Conservation (phyloP, 2,329 filamentous ascomycete species). For the Nannizzia gypsea region DNA sequence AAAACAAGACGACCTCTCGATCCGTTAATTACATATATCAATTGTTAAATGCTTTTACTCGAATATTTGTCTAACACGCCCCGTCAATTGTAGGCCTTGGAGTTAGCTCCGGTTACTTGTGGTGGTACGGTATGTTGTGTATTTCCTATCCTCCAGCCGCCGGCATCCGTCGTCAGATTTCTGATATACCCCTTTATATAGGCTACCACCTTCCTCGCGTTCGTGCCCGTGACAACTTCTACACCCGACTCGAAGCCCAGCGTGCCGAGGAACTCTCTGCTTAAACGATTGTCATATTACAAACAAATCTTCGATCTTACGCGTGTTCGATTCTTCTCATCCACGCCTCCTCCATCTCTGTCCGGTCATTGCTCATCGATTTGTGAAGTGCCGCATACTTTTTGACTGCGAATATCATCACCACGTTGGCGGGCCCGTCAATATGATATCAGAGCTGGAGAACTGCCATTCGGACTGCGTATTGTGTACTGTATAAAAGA, state of each 20-base stretch:
- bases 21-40: neutral
- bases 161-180: neutral
- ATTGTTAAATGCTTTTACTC: neutral
- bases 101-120: conserved; percentile 51
- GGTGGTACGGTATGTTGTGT: conserved; percentile 50
- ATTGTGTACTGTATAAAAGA: neutral
- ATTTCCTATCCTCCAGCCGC: neutral
- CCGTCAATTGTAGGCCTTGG: conserved; percentile 42
- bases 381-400: neutral
- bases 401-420: neutral
- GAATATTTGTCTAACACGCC: neutral
- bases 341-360: neutral
- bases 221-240: conserved; percentile 51
- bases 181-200: conserved; percentile 18
- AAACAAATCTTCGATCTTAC: neutral
- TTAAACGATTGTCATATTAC: neutral
- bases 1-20: neutral
- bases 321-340: too few relatives aligned
- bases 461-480: neutral
- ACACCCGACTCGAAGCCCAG: conserved; percentile 52
- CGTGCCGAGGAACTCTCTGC: conserved; percentile 30
- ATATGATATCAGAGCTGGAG: neutral
- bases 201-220: conserved; percentile 55
- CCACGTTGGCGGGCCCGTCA: neutral
- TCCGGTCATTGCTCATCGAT: neutral